Base-by-base conservation (phyloP, 495 filamentous ascomycete genomes). In the Paragyromitra xinjiangensis region DNA sequence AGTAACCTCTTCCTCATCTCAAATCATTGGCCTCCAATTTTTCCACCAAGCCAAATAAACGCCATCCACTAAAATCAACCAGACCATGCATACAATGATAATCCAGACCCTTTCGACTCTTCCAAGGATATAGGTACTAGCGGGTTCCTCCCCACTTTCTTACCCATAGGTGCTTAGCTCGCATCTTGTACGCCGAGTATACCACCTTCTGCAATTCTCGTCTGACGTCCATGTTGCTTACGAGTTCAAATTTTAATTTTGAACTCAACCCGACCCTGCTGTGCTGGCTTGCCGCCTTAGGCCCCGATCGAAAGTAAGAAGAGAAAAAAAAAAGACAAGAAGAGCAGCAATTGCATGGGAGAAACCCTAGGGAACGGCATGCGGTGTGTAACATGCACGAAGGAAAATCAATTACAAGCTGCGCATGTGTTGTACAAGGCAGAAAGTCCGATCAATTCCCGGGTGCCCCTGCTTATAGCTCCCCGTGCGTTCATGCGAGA, bases 1-100 rank as follows among this genome's bases (percentile, higher is more conserved):
- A 71, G n/a, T 14, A 48, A 39, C 42, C 74, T 77, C 74, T 77
- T 77, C 74, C 59, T 65, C 74, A 77, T 77, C 74, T 51, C 53
- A 77, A 77, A 73, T 73, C 68, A 77, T 73, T 77, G 74, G 74
- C 61, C 24, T 64, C 6, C 40, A 64, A 48, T 51, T 48, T 37
- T 48, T 58, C 50, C 39, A 26, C 62, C 7, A 39, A 64, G 59
- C 69, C 34, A 73, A 48, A 58, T 48, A 76, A 76, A 66, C 69
- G 62, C 59, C 61, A 73, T 2, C 53, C 51, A 71, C 48, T 64
- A 65, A 71, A 64, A 66, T 16, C 62, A 11, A 56, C 44, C 45
- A 72, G 45, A 71, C 26, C 39, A 19, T 65, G 61, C 68, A 72
- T 65, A 34, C 34, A 55, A 75, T 34, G 3, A 34, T 34, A 34